These are phyloP conservation scores for Myrica gale DNA, from an alignment of 306 rosid genomes.

Conservation along the genomic window DNA sequence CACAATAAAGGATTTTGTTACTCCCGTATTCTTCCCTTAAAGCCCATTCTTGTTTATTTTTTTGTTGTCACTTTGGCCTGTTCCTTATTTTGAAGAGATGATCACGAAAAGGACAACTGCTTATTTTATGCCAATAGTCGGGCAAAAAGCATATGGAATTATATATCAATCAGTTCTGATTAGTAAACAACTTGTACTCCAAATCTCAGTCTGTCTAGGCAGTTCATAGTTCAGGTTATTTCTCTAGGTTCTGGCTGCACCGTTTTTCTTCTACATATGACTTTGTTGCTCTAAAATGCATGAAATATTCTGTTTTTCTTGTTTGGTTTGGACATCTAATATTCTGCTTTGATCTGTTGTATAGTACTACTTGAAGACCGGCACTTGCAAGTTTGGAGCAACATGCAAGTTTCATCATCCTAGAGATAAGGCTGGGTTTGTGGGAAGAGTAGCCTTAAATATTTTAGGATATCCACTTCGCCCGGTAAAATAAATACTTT, in stretches of 20 bases:
- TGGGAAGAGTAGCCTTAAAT: slow-evolving; percentile 93
- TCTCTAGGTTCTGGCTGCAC: background rate
- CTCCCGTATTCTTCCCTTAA: background rate
- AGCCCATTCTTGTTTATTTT: background rate
- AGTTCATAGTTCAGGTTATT: background rate
- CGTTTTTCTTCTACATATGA: background rate
- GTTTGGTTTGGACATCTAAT: slow-evolving; percentile 15
- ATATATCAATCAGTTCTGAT: background rate
- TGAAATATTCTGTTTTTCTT: slow-evolving; percentile 14
- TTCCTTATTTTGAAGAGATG: background rate
- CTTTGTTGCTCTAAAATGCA: background rate
- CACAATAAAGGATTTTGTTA: background rate
- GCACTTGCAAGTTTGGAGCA: slow-evolving; percentile 98
- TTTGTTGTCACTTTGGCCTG: background rate
- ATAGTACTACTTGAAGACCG: slow-evolving; percentile 92
- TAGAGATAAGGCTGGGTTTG: slow-evolving; percentile 88
- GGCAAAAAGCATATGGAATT: background rate
- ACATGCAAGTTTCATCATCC: slow-evolving; percentile 99
- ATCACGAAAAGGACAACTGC: background rate
- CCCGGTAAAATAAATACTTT: slow-evolving; percentile 48
- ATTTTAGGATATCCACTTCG: slow-evolving; percentile 94
- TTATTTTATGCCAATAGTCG: background rate
- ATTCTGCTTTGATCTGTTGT: slow-evolving; percentile 31
- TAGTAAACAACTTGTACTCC: background rate
- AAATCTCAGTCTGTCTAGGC: background rate